Evolutionary conservation across 352 stramenopile genomes (phyloP), one percentile per base, ranked within the genome.

Genomic region (Plasmopara muralis): DNA sequence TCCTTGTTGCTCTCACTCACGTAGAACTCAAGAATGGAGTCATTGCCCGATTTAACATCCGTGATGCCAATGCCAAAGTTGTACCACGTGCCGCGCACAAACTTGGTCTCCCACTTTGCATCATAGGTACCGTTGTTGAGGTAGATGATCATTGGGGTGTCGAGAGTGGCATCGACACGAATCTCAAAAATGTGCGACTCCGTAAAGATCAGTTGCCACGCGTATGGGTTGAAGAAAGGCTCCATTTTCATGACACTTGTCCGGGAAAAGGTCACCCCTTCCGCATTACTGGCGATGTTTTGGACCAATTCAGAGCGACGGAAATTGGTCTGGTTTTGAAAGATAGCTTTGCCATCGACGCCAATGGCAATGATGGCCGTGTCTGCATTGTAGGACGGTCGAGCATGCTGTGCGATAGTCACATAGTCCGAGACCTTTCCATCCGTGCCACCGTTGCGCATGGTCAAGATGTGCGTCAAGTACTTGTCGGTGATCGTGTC

Each of bases 51-150:
- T 1, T 34, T 47, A 25, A 53, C 60, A 16, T 56, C 60, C 20
- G 53, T 52, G 4, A 85, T 48, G 1, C 59, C 70, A 40, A 85
- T 74, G n/a, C 74, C 74, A 42, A 85, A 81, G 67, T 85, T 85
- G 72, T 79, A 83, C 74, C 72, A 85, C 31, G 70, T 83, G 35
- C 60, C 64, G 8, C 50, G 48, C 53, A 65, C 51, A 41, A 82
- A 83, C 43, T 71, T 57, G 14, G 64, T 70, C 42, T 71, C 45
- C 67, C 72, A 85, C 70, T 75, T 73, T 52, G 60, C 41, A n/a
- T 81, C 72, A 2, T 25, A 63, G 9, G 69, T 69, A 14, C 69
- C 69, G 49, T 66, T 69, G 50, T 62, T 80, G 20, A 64, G 48
- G 58, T 76, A 83, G 47, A 76, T 72, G 49, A 85, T 72, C 72